Conservation (phyloP, 495 filamentous ascomycete genomes). For the Daldinia grandis region DNA sequence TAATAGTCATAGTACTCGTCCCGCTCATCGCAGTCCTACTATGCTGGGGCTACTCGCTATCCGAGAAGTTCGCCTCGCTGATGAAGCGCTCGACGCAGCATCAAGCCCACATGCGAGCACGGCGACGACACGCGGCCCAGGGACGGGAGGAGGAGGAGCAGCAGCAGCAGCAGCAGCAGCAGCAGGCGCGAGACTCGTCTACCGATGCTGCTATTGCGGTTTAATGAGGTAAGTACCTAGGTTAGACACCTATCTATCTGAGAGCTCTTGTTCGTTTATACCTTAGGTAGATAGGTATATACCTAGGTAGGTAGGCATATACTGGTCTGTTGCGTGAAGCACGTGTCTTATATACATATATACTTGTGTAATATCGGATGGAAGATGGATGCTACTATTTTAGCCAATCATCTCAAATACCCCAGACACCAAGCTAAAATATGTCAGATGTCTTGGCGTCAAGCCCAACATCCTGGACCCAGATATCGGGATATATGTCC, state of each 20-base stretch:
- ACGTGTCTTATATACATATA: too few species aligned
- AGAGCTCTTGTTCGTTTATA: not conserved
- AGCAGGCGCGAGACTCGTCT: not conserved
- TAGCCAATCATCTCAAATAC: constrained; percentile 22
- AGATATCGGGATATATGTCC: constrained; percentile 10
- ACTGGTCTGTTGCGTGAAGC: too few species aligned
- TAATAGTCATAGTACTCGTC: constrained; percentile 10
- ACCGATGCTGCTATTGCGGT: not conserved
- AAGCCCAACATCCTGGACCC: constrained; percentile 11
- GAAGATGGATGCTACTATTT: too few species aligned
- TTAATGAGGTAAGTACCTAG: constrained; percentile 8
- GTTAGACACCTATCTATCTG: too few species aligned
- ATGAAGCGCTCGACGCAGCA: not conserved
- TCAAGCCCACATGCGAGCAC: not conserved
- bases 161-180: not conserved
- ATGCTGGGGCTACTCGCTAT: not conserved
- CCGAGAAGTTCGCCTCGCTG: not conserved
- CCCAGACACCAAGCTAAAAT: constrained; percentile 13
- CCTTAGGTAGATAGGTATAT: too few species aligned
- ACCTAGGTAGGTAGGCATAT: too few species aligned
- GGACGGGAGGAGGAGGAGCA: too few species aligned
- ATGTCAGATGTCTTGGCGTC: constrained; percentile 26
- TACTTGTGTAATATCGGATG: too few species aligned
- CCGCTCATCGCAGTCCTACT: not conserved
- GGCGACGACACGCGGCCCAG: not conserved